Percentiles rank a stretch among this genome's conserved stretches.
These are phyloP conservation scores for Hawksworthiomyces lignivorus DNA, from an alignment of 2,329 filamentous ascomycete species.

Conservation along the genomic window DNA sequence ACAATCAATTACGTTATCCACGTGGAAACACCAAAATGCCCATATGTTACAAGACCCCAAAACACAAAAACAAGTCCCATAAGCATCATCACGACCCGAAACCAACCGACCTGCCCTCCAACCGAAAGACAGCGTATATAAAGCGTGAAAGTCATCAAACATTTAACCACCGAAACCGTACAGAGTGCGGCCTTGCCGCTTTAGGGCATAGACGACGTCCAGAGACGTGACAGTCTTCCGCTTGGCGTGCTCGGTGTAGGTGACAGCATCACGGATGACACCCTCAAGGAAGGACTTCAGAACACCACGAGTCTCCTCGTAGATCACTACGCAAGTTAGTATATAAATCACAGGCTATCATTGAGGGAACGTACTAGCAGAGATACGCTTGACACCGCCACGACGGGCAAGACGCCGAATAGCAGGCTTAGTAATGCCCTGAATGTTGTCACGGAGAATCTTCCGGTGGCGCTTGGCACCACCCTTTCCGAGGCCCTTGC, in stretches of 20 bases:
- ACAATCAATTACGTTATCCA: slow-evolving; percentile 20
- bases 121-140: slow-evolving; percentile 17
- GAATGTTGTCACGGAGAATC: slow-evolving; percentile 99
- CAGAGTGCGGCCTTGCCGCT: slow-evolving; percentile 66
- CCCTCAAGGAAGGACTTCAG: slow-evolving; percentile 72
- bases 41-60: slow-evolving; percentile 17
- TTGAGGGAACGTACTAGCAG: slow-evolving; percentile 69
- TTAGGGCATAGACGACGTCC: slow-evolving; percentile 60
- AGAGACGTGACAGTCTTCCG: slow-evolving; percentile 70
- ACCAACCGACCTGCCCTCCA: slow-evolving; percentile 11
- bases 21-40: slow-evolving; percentile 20
- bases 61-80: slow-evolving; percentile 18
- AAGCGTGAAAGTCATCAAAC: slow-evolving; percentile 14
- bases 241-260: slow-evolving; percentile 75
- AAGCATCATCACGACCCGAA: slow-evolving; percentile 21
- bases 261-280: slow-evolving; percentile 70
- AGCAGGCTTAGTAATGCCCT: slow-evolving; percentile 97
- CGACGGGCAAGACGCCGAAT: slow-evolving; percentile 97
- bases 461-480: slow-evolving; percentile 98
- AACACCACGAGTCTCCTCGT: slow-evolving; percentile 70
- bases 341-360: too few species aligned
- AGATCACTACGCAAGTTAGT: slow-evolving; percentile 56
- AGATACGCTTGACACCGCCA: slow-evolving; percentile 99
- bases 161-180: slow-evolving; percentile 85
- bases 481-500: slow-evolving; percentile 96